Evolutionary conservation across 2,329 filamentous ascomycete species (phyloP), one percentile per base, ranked within the genome.

Genomic region (Dactylellina sp.): DNA sequence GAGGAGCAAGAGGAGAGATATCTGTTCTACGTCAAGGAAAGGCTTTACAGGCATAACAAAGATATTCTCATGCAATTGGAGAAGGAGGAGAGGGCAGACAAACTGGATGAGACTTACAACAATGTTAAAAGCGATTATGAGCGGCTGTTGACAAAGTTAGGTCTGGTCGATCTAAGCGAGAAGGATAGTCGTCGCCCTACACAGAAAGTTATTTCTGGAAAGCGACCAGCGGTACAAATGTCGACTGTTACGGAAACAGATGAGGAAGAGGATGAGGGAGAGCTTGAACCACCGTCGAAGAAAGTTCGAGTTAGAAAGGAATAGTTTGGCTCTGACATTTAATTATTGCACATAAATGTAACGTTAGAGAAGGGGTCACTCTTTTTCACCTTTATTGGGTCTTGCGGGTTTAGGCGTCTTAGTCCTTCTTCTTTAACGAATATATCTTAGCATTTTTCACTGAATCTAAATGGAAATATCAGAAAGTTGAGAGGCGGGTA

Each of bases 41-140:
- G 92, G 37, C 83, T 96, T 2, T 93, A 91, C 79, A 85, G 86
- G 47, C 90, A 92, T 78, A 94, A 95, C 79, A 86, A 85, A 66
- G 89, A 93, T 77, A 81, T 86, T 1, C 84, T 96, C 11, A 85
- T 86, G 39, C 89, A 93, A 80, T 82, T 94, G 42, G 90, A 92
- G 62, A 83, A 83, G 3, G 80, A 82, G 0, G 91, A 94, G 80
- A 85, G 90, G 37, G 86, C 90, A 6, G 86, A 91, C 66, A 92
- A 90, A 83, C 83, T 96, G 2, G 86, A 91, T 55, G 86, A 90
- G 76, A 89, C 89, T 0, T 82, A 93, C 20, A 83, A 85, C 14
- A 86, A 86, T 52, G 89, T 94, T 14, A 87, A 91, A 78, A 85
- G 88, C 56, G 91, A 92, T 77, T 94, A 93, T 80, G 86, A 86